Base-by-base conservation (phyloP, 164 flowering plant species). In the Magnolia officinalis region DNA sequence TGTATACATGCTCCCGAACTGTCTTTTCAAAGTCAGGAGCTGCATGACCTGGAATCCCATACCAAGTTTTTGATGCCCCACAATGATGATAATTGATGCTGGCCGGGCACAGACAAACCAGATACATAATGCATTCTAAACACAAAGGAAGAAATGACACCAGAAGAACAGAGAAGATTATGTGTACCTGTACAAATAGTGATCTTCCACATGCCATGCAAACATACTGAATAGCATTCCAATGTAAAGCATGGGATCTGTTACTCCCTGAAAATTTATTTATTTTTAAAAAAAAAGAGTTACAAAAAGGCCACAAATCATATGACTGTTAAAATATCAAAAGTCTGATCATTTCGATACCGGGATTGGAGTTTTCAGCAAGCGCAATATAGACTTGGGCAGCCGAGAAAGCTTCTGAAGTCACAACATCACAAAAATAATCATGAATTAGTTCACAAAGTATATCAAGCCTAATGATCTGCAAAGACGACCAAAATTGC, bases 151-250 rank as follows among this genome's bases (percentile, higher is more conserved):
- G 50, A 31, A 65, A 65, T 20, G 16, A 24, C 18, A 31, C 18
- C 26, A 2, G 45, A 11, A 68, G 51, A 59, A 21, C 8, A 79
- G 7, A 67, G 45, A 51, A 26, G 50, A 71, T 9, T 70, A 52
- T 23, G 59, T 26, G 64, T 83, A 96, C 99, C 98, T 96, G 80
- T 96, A 96, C 83, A 96, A 75, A 83, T 91, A 92, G 85, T 96
- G 99, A 81, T 96, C 99, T 83, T 96, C 99, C 75, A 96, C 99
- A 79, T 96, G 99, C 99, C 99, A 96, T 69, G 99, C 99, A 88
- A 96, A 94, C 92, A 93, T 85, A 80, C 99, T 96, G 77, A 96
- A 94, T 52, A 96, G 86, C 99, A 96, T 96, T 68, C 98, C 99
- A 80, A 96, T 96, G 84, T 96, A 96, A 71, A 96, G 96, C 99